Evolutionary conservation across 2,329 filamentous ascomycete genomes (phyloP), one percentile per base, ranked within the genome.

Genomic region (Fusarium sterilihyphosum): DNA sequence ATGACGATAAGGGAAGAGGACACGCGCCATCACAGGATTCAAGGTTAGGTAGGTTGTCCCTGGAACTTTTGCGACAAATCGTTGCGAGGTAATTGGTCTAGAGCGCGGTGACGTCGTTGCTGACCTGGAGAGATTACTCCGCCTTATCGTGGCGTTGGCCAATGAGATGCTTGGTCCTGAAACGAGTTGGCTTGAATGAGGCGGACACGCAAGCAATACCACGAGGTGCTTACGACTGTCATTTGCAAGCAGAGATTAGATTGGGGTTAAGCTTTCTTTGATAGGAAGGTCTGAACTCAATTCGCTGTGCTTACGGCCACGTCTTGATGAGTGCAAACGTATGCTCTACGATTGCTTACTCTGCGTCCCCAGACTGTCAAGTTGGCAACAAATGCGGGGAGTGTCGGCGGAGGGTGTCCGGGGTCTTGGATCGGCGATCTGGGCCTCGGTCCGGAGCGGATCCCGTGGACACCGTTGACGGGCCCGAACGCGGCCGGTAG

Each of bases 61-160:
- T 49, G 71, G 71, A 68, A 74, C 71, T 73, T 73, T 73, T 74
- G 71, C 33, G 37, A 57, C 56, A 50, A 62, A 44, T 29, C n/a
- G 29, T 33, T 37, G 31, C 37, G 16, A 43, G 13, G 29, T 52
- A 29, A 56, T 74, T 74, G 67, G 71, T 49, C 46, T 31, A 33
- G 26, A 49, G 16, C n/a, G 22, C 53, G 22, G 49, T 73, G 71
- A 73, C 71, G 66, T 73, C 41, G 43, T 67, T 41, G 52, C 37
- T 67, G 44, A 54, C 53, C 35, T 43, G 50, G 61, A 37, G 20
- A 24, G 10, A 53, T 67, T 62, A 50, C 69, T 71, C 69, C 67
- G 68, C 54, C 38, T 67, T 61, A 57, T 71, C 54, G 29, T 38
- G 18, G 35, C 22, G 37, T 16, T 29, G 22, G n/a, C 62, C 64